phyloP scores from a whole-genome alignment of 495 filamentous ascomycete genomes.

The Aspergillus saccharolyticus region DNA sequence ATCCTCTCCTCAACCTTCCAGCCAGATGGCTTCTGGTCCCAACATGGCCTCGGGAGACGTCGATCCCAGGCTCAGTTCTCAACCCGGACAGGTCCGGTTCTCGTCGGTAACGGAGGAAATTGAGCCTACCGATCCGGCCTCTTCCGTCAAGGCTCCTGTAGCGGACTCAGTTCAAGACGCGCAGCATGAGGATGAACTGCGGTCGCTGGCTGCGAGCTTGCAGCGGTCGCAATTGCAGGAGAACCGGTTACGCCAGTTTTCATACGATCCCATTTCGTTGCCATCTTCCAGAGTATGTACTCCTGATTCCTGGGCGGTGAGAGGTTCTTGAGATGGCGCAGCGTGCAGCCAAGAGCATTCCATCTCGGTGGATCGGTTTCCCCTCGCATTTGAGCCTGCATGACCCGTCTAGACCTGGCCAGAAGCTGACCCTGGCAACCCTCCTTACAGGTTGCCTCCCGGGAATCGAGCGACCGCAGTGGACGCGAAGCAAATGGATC shows the following conservation, averaged over 20 bases:
- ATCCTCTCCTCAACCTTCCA: slow-evolving; percentile 19
- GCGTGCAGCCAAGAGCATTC: neutral
- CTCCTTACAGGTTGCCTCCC: slow-evolving; percentile 40
- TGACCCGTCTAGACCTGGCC: neutral
- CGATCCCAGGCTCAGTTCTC: slow-evolving; percentile 33
- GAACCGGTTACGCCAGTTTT: slow-evolving; percentile 75
- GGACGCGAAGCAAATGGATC: slow-evolving; percentile 37
- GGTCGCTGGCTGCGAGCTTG: slow-evolving; percentile 64
- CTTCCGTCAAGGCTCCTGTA: slow-evolving; percentile 29
- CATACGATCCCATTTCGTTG: slow-evolving; percentile 81
- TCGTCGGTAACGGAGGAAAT: slow-evolving; percentile 77
- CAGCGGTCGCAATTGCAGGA: slow-evolving; percentile 73
- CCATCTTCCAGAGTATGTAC: slow-evolving; percentile 76
- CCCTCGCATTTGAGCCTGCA: slow-evolving; percentile 10
- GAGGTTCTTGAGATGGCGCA: neutral
- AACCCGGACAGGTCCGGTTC: slow-evolving; percentile 64
- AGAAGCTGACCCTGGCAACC: slow-evolving; percentile 9
- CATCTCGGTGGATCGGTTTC: neutral
- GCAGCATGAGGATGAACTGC: slow-evolving; percentile 57
- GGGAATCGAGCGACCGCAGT: slow-evolving; percentile 43
- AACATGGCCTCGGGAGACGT: slow-evolving; percentile 23
- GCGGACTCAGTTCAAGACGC: slow-evolving; percentile 24
- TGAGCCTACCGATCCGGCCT: slow-evolving; percentile 44
- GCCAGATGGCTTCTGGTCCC: slow-evolving; percentile 25
- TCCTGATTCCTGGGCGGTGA: neutral